Percentiles rank a stretch among this genome's conserved stretches.
These are phyloP conservation scores for Colletotrichum cereale DNA, from an alignment of 2,329 filamentous ascomycete genomes.

Conservation along the genomic window DNA sequence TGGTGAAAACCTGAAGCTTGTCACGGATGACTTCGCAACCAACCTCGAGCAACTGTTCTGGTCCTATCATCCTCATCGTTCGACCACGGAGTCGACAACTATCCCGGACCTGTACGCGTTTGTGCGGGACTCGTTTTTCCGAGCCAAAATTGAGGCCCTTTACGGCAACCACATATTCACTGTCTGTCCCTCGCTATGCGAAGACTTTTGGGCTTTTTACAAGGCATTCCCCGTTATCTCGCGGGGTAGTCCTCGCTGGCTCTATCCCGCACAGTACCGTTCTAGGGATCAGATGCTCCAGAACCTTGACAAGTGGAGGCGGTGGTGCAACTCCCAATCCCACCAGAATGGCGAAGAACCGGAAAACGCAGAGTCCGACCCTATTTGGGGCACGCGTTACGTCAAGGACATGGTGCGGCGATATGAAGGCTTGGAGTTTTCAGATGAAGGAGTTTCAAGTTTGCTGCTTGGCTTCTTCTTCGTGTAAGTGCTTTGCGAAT, in stretches of 20 bases:
- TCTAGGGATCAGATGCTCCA: conserved; percentile 17
- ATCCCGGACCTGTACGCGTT: conserved; percentile 27
- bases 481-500: conserved; percentile 14
- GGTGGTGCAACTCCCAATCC: not conserved
- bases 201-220: conserved; percentile 35
- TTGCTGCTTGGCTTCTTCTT: conserved; percentile 33
- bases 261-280: conserved; percentile 25
- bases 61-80: not conserved
- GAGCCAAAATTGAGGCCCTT: conserved; percentile 26
- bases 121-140: conserved; percentile 14
- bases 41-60: conserved; percentile 2
- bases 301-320: conserved; percentile 19
- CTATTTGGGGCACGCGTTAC: conserved; percentile 30
- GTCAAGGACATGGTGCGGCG: conserved; percentile 31
- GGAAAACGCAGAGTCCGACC: not conserved
- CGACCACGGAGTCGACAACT: not conserved
- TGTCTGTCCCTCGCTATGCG: conserved; percentile 21
- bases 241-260: conserved; percentile 21
- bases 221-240: conserved; percentile 29
- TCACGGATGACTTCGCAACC: conserved; percentile 13
- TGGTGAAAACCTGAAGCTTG: conserved; percentile 18
- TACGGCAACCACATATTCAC: conserved; percentile 23
- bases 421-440: conserved; percentile 29
- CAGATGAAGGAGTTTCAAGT: conserved; percentile 13
- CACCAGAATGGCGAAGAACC: conserved; percentile 1